These are phyloP conservation scores for Rubia balearica DNA, from an alignment of 305 asterid species.

Conservation along the genomic window DNA sequence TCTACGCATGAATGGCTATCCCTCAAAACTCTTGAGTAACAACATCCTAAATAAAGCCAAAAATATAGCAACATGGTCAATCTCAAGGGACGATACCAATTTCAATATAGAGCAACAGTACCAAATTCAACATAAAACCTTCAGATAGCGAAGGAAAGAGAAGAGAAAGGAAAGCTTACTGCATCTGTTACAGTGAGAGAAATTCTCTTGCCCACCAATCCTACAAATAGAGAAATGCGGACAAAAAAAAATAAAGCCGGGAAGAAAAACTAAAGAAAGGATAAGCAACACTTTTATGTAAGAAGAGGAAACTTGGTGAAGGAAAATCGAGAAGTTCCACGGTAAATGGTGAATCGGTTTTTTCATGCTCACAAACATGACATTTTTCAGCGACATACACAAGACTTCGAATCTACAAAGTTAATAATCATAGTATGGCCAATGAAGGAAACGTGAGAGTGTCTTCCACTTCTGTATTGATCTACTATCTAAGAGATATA, in stretches of 20 bases:
- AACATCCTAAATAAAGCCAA: conserved; percentile 47
- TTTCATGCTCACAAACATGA: too few relatives aligned
- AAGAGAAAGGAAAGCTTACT: conserved; percentile 22
- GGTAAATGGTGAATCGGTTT: not conserved
- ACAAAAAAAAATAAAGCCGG: not conserved
- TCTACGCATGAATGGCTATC: conserved; percentile 66
- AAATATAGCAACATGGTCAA: conserved; percentile 14
- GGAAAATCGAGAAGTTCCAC: not conserved
- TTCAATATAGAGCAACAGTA: not conserved
- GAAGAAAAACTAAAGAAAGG: not conserved
- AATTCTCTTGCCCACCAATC: conserved; percentile 60
- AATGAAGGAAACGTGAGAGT: not conserved
- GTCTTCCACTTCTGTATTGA: not conserved
- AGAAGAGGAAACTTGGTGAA: not conserved
- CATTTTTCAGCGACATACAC: not conserved
- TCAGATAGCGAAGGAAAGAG: not conserved
- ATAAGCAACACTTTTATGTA: not conserved
- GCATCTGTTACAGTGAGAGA: conserved; percentile 36
- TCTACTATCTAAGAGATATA: not conserved
- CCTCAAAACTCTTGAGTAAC: conserved; percentile 44
- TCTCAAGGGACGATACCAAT: not conserved
- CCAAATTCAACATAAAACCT: not conserved
- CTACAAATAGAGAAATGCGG: conserved; percentile 28
- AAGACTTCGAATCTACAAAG: not conserved
- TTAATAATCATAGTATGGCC: not conserved